These are phyloP conservation scores for Haplographium delicatum DNA, from an alignment of 495 filamentous ascomycete genomes.

Conservation along the genomic window DNA sequence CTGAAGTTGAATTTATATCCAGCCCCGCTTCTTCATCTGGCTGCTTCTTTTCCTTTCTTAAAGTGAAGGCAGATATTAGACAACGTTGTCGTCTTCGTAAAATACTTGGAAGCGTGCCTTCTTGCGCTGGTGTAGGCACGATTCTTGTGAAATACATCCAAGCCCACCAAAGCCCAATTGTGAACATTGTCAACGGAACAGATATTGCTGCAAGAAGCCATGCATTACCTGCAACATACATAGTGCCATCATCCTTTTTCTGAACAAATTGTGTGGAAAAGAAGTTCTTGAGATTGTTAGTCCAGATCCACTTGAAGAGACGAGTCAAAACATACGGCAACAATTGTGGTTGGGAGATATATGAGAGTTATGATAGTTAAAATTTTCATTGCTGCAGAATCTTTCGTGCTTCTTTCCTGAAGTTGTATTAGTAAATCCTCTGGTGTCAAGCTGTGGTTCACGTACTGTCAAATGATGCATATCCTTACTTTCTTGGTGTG, in stretches of 20 bases:
- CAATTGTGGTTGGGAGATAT: constrained; percentile 19
- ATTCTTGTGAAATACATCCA: constrained; percentile 16
- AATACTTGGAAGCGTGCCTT: no score
- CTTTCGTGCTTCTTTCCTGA: constrained; percentile 16
- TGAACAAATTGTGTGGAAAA: constrained; percentile 23
- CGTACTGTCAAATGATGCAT: constrained; percentile 16
- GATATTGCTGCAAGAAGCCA: constrained; percentile 18
- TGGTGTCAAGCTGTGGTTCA: no score
- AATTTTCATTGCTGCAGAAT: constrained; percentile 21
- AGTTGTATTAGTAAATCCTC: neutral
- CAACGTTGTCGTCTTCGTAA: neutral
- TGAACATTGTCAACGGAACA: constrained; percentile 14
- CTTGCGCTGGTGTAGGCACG: neutral
- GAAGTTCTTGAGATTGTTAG: constrained; percentile 8
- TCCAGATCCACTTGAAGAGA: neutral
- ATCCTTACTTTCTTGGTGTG: constrained; percentile 7
- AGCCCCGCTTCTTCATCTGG: no score
- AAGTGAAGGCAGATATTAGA: constrained; percentile 2
- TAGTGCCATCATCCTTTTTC: constrained; percentile 1
- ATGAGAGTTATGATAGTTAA: constrained; percentile 20
- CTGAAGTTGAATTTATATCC: no score
- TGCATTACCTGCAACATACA: constrained; percentile 5
- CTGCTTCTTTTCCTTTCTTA: constrained; percentile 4
- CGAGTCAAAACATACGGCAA: constrained; percentile 7
- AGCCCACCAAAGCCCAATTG: constrained; percentile 15